phyloP scores from a whole-genome alignment of 2,329 filamentous ascomycete genomes.

The Fusarium proliferatum region DNA sequence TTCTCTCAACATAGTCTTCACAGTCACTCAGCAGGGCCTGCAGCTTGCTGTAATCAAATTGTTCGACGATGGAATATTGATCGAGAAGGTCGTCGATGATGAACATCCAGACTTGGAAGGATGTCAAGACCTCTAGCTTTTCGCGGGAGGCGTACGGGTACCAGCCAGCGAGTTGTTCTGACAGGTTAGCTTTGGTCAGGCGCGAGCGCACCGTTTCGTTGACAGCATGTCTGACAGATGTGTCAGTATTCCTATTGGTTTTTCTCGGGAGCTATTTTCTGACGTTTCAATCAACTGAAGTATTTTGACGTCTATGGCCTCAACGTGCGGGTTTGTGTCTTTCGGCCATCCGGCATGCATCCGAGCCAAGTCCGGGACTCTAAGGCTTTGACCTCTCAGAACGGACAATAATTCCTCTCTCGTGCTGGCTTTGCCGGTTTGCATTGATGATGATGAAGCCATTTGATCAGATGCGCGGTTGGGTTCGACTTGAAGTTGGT shows the following conservation, averaged over 20 bases:
- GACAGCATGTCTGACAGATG: background rate
- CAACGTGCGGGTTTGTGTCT: background rate
- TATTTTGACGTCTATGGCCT: background rate
- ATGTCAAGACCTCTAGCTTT: background rate
- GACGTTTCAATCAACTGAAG: background rate
- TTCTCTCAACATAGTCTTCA: background rate
- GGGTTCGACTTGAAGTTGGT: rapidly evolving
- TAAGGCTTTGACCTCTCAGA: background rate
- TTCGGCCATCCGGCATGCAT: background rate
- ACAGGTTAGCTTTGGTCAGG: background rate
- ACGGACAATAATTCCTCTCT: background rate
- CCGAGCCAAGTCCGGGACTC: background rate
- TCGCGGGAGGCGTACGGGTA: background rate
- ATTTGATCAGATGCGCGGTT: background rate
- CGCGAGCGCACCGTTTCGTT: background rate
- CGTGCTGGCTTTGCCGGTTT: background rate
- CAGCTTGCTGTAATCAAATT: background rate
- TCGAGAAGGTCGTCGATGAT: background rate
- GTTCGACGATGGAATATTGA: background rate
- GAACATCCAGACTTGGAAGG: background rate
- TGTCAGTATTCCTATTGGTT: background rate
- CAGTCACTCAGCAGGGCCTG: background rate
- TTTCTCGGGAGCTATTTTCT: rapidly evolving
- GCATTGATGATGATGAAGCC: background rate
- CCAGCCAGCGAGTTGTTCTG: background rate